These are phyloP conservation scores for Fusarium sterilihyphosum DNA, from an alignment of 2,329 filamentous ascomycete species.

Conservation along the genomic window DNA sequence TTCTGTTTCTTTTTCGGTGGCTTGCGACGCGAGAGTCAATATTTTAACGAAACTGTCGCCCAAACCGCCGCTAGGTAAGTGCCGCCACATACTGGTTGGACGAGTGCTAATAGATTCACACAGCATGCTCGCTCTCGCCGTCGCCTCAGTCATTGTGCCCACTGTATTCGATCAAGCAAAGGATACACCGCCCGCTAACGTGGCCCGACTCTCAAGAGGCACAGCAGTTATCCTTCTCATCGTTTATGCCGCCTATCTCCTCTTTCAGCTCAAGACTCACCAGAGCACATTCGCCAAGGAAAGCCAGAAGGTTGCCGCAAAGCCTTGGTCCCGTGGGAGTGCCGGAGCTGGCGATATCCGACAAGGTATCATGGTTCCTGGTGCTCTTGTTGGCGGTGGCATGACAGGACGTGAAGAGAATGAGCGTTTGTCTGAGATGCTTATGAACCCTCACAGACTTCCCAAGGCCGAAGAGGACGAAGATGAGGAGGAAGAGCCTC, in stretches of 20 bases:
- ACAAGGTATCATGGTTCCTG: constrained; percentile 53
- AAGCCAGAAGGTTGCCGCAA: constrained; percentile 78
- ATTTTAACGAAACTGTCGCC: constrained; percentile 91
- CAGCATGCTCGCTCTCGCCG: constrained; percentile 75
- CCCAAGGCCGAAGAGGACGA: constrained; percentile 64
- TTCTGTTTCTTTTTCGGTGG: constrained; percentile 94
- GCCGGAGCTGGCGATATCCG: constrained; percentile 51
- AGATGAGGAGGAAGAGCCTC: constrained; percentile 74
- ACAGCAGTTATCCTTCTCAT: constrained; percentile 83
- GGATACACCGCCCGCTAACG: constrained; percentile 55
- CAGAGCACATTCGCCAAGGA: constrained; percentile 80
- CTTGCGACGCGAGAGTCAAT: constrained; percentile 80
- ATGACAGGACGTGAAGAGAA: constrained; percentile 50
- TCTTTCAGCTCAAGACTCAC: constrained; percentile 93
- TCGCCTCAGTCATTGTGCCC: constrained; percentile 86
- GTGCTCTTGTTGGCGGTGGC: constrained; percentile 51
- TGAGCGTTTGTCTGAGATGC: constrained; percentile 56
- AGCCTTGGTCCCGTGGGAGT: constrained; percentile 53
- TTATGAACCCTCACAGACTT: constrained; percentile 52
- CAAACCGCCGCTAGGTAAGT: constrained; percentile 79
- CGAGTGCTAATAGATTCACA: background rate
- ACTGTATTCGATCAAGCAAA: constrained; percentile 78
- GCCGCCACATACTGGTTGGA: background rate
- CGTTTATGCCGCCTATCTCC: constrained; percentile 84
- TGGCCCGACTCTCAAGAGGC: constrained; percentile 74